Base-by-base conservation (phyloP, 176 grass and related monocot species). In the Aegilops speltoides region DNA sequence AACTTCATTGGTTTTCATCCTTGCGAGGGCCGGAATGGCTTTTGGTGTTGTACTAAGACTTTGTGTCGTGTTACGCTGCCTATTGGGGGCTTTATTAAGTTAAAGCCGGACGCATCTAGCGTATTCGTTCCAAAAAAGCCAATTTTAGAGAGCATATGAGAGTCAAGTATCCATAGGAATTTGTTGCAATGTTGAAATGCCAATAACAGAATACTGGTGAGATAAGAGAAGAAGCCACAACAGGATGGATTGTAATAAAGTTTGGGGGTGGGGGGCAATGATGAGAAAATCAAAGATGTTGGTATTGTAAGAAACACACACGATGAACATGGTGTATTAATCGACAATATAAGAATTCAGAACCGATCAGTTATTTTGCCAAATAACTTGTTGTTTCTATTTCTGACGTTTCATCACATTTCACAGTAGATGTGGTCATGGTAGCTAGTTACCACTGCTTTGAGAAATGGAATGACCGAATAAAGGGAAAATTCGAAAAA, bases 61-160 rank as follows among this genome's bases (percentile, higher is more conserved):
- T 5, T 34, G 5, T 34, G 33, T 34, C 5, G 4, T 34, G 33
- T 4, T 34, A 34, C 33, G 33, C 33, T 34, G 33, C 33, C 33
- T 34, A 5, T 34, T 34, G 33, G 3, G 33, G 33, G 33, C 33
- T 34, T 34, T 34, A 34, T 34, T 34, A 34, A 34, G 33, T 34
- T 34, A 34, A 34, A 34, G 33, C 33, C 33, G 33, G 33, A 34
- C 33, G 33, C 33, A 34, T 34, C 33, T 34, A 3, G 33, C 33
- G 33, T 34, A 2, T 34, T 34, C 33, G 33, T 34, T 34, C 33
- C 5, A 34, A 34, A 34, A 34, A 83, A 10, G 87, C 87, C 90
- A 99, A 82, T 90, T 99, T 99, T 83, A 99, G 68, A 54, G 92
- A 93, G 77, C 90, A 96, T 82, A 96, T 77, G 69, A 94, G 92